Evolutionary conservation across 495 filamentous ascomycete species (phyloP).

Genomic region (Hypoxylon lienhwacheense): DNA sequence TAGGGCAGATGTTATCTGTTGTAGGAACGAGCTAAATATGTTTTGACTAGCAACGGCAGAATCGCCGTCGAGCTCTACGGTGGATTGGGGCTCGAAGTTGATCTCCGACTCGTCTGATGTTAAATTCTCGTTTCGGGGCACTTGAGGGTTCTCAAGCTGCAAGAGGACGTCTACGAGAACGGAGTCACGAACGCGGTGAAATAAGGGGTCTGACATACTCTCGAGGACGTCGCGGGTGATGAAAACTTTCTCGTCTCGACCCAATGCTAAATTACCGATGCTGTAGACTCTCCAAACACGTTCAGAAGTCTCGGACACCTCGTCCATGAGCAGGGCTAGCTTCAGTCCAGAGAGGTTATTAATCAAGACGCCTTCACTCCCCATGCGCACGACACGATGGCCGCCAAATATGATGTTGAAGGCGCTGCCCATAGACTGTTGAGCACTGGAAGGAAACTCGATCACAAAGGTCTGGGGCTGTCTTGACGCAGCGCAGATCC

Average conservation of each 20-base stretch:
- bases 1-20: conserved; percentile 59
- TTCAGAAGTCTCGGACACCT: conserved; percentile 40
- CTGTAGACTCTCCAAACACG: conserved; percentile 68
- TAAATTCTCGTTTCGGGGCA: conserved; percentile 27
- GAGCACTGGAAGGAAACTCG: conserved; percentile 72
- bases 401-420: conserved; percentile 60
- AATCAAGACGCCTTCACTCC: conserved; percentile 71
- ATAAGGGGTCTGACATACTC: conserved; percentile 78
- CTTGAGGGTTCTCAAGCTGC: conserved; percentile 28
- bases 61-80: conserved; percentile 45
- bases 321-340: conserved; percentile 76
- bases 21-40: conserved; percentile 60
- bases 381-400: conserved; percentile 52
- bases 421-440: conserved; percentile 54
- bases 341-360: conserved; percentile 77
- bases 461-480: conserved; percentile 67
- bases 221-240: conserved; percentile 74
- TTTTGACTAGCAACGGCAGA: conserved; percentile 38
- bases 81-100: conserved; percentile 7
- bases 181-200: conserved; percentile 74
- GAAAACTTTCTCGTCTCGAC: conserved; percentile 87
- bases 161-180: conserved; percentile 67
- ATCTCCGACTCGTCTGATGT: conserved; percentile 27
- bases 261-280: conserved; percentile 77
- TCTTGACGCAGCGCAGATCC: conserved; percentile 60